Base-by-base conservation (phyloP, 2,329 filamentous ascomycete genomes). In the Chaetomium sp. region DNA sequence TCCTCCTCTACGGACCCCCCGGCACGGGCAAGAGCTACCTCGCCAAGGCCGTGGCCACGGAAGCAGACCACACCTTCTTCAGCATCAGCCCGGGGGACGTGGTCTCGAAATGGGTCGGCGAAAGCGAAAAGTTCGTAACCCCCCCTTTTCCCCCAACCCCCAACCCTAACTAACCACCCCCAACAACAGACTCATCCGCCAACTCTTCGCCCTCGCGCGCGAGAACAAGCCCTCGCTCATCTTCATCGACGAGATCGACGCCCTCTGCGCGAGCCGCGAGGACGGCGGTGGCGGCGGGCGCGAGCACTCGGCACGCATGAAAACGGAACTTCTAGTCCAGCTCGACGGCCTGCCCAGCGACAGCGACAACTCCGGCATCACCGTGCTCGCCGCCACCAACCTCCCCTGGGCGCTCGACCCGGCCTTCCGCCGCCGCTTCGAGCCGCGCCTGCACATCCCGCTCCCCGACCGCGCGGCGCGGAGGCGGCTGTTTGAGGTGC, bases 271-370 rank as follows among this genome's bases (percentile, higher is more conserved):
- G 9, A 63, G 53, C 54, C 61, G 61, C 31, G 61, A 58, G 7
- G 61, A 55, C 23, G 12, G 38, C 45, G 47, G 61, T 3, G 31
- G 54, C 89, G 91, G 73, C 88, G 38, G 95, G 23, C 51, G 16
- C 54, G 61, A 63, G 47, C 51, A 63, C 55, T 50, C 61, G 0
- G 4, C 45, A 2, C 61, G 61, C 31, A 45, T 63, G 33, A 63
- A 63, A 12, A 63, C 61, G 1, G 61, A 63, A 23, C 23, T 63
- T 13, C 55, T 63, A 2, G 45, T 63, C 27, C 61, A 63, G 21
- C 53, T 63, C 19, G 61, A 63, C 61, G 61, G 61, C 7, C 45
- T 61, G 13, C 97, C 95, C 75, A 95, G 91, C 0, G 95, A 95
- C 45, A 21, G 35, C 31, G 33, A 56, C 33, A 58, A 59, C 55